A percentile compares a stretch with the other conserved stretches of the same genome.
phyloP scores from a whole-genome alignment of 768 basidiomycete genomes.

The Russula vinacea region DNA sequence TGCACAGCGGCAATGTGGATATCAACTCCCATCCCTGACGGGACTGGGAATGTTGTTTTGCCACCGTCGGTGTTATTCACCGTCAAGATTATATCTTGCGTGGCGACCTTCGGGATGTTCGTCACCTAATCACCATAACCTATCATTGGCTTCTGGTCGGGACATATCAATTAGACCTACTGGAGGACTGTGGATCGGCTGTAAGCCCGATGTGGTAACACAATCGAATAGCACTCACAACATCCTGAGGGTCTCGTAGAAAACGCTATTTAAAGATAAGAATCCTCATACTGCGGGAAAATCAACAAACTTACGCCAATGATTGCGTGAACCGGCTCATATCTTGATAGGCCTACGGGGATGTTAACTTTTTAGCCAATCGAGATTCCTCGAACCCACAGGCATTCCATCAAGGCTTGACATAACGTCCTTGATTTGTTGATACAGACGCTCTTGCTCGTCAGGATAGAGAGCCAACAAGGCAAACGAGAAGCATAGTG shows the following conservation, averaged over 20 bases:
- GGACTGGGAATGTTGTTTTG: constrained; percentile 42
- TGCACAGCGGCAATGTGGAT: constrained; percentile 45
- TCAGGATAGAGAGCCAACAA: constrained; percentile 44
- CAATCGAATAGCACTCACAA: constrained; percentile 30
- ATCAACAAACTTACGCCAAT: constrained; percentile 12
- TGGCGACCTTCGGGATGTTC: constrained; percentile 45
- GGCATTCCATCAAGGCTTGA: not conserved
- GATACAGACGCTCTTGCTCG: constrained; percentile 38
- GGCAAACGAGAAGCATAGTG: constrained; percentile 41
- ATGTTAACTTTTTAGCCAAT: not conserved
- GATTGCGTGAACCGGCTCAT: not conserved
- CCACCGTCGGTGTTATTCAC: constrained; percentile 40
- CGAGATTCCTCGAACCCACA: not conserved
- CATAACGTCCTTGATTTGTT: not conserved
- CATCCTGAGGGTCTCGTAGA: constrained; percentile 50
- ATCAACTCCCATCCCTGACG: constrained; percentile 41
- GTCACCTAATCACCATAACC: constrained; percentile 40
- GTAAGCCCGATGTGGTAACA: not conserved
- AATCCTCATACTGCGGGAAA: not conserved
- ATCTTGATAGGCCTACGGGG: not conserved
- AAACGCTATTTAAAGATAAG: constrained; percentile 38
- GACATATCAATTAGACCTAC: constrained; percentile 1
- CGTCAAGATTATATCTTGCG: constrained; percentile 46
- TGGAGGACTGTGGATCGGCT: constrained; percentile 5
- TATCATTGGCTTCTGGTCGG: not conserved